Percentiles rank a stretch among this genome's conserved stretches.
phyloP scores from a whole-genome alignment of 2,329 filamentous ascomycete species.

The Sphaerulina musiva region DNA sequence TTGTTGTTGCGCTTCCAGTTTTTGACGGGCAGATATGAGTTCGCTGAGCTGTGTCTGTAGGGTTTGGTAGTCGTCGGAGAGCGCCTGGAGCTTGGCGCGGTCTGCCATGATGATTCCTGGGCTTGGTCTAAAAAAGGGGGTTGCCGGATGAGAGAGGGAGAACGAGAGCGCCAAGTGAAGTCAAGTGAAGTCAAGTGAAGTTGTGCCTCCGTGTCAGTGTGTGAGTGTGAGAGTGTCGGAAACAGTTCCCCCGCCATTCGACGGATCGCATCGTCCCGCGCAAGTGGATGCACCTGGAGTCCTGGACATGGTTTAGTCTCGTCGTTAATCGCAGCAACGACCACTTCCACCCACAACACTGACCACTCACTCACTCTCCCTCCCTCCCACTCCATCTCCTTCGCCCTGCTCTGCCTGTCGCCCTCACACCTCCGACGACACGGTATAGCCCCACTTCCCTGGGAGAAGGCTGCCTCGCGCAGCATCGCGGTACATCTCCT shows the following conservation, averaged over 20 bases:
- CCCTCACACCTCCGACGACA: not conserved
- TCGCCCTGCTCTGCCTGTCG: not conserved
- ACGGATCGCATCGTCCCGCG: too few species aligned
- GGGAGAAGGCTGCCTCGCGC: conserved; percentile 7
- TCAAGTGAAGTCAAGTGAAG: too few species aligned
- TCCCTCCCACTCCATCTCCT: too few species aligned
- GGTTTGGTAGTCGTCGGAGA: conserved; percentile 82
- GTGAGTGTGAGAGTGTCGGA: too few species aligned
- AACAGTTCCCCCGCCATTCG: too few species aligned
- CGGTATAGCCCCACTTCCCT: not conserved
- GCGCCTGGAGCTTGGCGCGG: conserved; percentile 70
- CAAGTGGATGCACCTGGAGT: too few species aligned
- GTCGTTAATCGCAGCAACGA: too few species aligned
- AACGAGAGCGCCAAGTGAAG: too few species aligned
- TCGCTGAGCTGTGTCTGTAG: conserved; percentile 85
- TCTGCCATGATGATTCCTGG: conserved; percentile 30
- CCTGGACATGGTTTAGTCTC: too few species aligned
- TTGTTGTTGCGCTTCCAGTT: conserved; percentile 86
- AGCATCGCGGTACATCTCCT: conserved; percentile 1
- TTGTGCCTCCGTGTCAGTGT: too few species aligned
- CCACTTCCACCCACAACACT: too few species aligned
- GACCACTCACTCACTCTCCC: too few species aligned
- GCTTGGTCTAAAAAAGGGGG: not conserved
- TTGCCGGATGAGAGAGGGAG: not conserved
- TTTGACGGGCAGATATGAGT: conserved; percentile 72